These are phyloP conservation scores for Botrytis fragariae DNA, from an alignment of 2,329 filamentous ascomycete genomes.

Conservation along the genomic window DNA sequence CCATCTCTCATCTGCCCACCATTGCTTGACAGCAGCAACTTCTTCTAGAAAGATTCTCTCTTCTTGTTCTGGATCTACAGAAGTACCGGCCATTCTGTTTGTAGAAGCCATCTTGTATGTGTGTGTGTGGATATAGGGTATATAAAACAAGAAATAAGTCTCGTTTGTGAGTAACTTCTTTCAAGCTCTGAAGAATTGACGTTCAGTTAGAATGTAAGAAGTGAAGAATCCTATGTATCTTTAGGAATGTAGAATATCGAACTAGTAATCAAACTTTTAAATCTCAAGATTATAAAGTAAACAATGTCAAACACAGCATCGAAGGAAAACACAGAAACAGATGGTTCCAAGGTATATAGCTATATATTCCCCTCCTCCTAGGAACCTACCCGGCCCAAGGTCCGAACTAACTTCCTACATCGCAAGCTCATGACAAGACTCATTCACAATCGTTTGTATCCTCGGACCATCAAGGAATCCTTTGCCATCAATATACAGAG, in stretches of 20 bases:
- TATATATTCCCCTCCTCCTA: not conserved
- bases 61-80: constrained; percentile 56
- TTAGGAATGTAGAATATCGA: not conserved
- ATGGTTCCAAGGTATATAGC: not conserved
- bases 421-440: not conserved
- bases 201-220: not conserved
- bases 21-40: constrained; percentile 83
- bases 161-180: not conserved
- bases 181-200: not conserved
- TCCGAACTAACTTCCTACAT: constrained; percentile 23
- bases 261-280: not conserved
- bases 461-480: constrained; percentile 22
- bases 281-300: not conserved
- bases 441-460: not conserved
- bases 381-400: not conserved
- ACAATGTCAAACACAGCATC: not conserved
- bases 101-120: constrained; percentile 15
- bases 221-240: not conserved
- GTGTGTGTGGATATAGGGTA: constrained; percentile 23
- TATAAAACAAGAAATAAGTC: not conserved
- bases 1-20: constrained; percentile 94
- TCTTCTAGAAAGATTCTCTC: constrained; percentile 63
- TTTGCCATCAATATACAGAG: not conserved
- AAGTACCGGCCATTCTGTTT: constrained; percentile 56
- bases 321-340: not conserved